Conservation (phyloP, 306 rosid species). For the Delonix regia region DNA sequence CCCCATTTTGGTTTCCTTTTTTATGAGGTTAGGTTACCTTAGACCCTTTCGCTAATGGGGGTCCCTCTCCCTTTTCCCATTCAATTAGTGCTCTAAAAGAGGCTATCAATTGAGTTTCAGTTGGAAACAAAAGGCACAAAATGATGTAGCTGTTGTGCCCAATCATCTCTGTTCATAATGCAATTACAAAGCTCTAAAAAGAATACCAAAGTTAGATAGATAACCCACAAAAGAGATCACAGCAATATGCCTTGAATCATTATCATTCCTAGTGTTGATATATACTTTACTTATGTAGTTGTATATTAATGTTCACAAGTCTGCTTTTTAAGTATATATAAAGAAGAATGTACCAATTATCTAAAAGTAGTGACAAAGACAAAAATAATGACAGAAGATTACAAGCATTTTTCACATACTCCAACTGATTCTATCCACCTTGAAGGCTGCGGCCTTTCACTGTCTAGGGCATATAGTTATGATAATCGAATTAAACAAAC, state of each 20-base stretch:
- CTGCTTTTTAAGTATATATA: not conserved
- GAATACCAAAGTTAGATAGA: constrained; percentile 8
- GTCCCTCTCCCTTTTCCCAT: constrained; percentile 39
- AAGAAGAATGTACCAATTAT: not conserved
- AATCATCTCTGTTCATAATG: constrained; percentile 1
- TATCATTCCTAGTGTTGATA: not conserved
- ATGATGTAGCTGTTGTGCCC: not conserved
- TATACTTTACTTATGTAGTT: not conserved
- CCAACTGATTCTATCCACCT: not conserved
- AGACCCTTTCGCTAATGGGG: not conserved
- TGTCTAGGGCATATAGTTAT: not conserved
- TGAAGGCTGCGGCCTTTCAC: too few species aligned
- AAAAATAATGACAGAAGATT: not conserved
- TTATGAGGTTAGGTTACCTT: constrained; percentile 33
- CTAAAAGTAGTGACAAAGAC: not conserved
- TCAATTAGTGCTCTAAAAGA: constrained; percentile 46
- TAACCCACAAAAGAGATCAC: constrained; percentile 9
- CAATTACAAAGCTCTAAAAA: constrained; percentile 22
- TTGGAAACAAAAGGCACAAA: constrained; percentile 28
- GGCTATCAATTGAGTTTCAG: constrained; percentile 28
- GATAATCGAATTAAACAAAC: not conserved
- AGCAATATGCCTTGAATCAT: constrained; percentile 31
- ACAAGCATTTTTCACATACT: not conserved
- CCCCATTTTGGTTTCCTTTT: constrained; percentile 29
- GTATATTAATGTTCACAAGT: not conserved